A percentile compares a stretch with the other conserved stretches of the same genome.
Conservation (phyloP, 2,329 filamentous ascomycete genomes). For the Eutypella sp. region DNA sequence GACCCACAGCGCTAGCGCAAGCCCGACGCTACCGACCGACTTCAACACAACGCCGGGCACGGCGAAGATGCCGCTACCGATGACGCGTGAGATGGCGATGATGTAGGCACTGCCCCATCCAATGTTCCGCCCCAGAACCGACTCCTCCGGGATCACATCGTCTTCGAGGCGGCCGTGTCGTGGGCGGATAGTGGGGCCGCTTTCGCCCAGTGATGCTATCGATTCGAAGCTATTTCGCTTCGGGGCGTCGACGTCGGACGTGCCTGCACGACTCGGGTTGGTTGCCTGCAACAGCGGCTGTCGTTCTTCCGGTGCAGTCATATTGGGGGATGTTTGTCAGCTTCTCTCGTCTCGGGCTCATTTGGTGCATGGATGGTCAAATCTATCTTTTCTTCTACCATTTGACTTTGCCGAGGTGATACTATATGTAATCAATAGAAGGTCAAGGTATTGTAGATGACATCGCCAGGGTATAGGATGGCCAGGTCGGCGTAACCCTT, state of each 20-base stretch:
- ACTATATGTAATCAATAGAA: no score
- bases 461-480: no score
- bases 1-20: slow-evolving; percentile 59
- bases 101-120: slow-evolving; percentile 62
- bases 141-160: slow-evolving; percentile 55
- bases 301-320: not conserved
- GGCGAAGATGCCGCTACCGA: slow-evolving; percentile 68
- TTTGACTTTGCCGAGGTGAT: no score
- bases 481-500: no score
- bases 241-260: not conserved
- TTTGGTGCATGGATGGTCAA: no score
- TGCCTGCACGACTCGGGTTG: not conserved
- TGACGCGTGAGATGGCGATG: slow-evolving; percentile 62
- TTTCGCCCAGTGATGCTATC: not conserved
- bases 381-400: no score
- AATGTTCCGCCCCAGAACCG: slow-evolving; percentile 52
- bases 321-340: not conserved
- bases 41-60: slow-evolving; percentile 64
- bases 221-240: not conserved
- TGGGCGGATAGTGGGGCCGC: not conserved
- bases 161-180: slow-evolving; percentile 43
- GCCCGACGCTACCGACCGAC: slow-evolving; percentile 60
- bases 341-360: not conserved
- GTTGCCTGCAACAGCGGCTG: not conserved
- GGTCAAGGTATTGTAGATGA: no score